Percentiles rank a stretch among this genome's conserved stretches.
These are phyloP conservation scores for Mycena haematopus DNA, from an alignment of 768 basidiomycete species.

Conservation along the genomic window DNA sequence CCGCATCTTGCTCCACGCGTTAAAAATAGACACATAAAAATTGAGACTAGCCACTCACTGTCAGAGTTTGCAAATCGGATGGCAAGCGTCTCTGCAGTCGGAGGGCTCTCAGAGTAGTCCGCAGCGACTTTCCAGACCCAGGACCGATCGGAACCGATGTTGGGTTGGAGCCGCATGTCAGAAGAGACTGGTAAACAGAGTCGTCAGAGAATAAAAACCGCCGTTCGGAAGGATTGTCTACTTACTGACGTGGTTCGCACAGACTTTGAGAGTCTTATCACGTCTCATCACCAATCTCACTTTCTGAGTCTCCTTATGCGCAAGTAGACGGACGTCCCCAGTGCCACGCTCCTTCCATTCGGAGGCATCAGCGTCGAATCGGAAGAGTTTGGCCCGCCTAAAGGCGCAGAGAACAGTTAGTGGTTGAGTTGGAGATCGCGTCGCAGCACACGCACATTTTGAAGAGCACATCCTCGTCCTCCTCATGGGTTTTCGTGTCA, in stretches of 20 bases:
- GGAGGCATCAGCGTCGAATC: conserved; percentile 75
- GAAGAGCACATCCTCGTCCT: conserved; percentile 91
- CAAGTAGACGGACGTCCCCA: conserved; percentile 91
- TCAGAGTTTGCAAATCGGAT: conserved; percentile 98
- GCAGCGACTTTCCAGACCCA: conserved; percentile 99
- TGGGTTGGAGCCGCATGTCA: conserved; percentile 95
- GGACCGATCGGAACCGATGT: conserved; percentile 97
- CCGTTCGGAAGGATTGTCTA: conserved; percentile 33
- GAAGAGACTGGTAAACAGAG: conserved; percentile 63
- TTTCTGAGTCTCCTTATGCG: conserved; percentile 90
- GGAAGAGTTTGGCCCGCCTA: conserved; percentile 98
- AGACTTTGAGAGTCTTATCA: conserved; percentile 99
- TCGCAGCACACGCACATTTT: conserved; percentile 80
- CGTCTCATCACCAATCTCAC: conserved; percentile 98
- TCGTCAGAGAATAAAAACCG: conserved; percentile 14
- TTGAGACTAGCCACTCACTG: conserved; percentile 57
- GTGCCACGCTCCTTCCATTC: conserved; percentile 99
- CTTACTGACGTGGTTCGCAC: conserved; percentile 95
- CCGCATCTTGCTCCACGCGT: conserved; percentile 63
- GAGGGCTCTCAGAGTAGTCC: conserved; percentile 90
- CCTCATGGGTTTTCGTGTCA: conserved; percentile 93
- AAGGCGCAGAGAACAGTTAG: conserved; percentile 32
- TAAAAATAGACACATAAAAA: background rate
- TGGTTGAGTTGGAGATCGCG: conserved; percentile 42
- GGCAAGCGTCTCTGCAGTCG: conserved; percentile 94